Evolutionary conservation across 495 filamentous ascomycete species (phyloP).

Genomic region (Glarea lozoyensis): DNA sequence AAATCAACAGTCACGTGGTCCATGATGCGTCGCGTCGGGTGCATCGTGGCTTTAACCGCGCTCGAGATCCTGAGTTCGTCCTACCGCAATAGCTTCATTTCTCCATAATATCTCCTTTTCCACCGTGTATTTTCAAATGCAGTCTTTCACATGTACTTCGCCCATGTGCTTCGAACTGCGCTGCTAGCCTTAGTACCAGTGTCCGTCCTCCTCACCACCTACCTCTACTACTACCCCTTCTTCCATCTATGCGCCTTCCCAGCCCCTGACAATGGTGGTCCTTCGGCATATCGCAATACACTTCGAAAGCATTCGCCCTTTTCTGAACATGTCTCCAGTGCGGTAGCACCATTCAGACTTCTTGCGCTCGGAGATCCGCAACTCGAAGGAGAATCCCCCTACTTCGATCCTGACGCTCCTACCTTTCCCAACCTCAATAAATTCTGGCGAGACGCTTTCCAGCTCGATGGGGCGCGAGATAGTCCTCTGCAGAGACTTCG

Average conservation of each 20-base stretch:
- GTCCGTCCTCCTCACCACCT: constrained; percentile 56
- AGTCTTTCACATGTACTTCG: constrained; percentile 41
- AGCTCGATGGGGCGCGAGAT: constrained; percentile 26
- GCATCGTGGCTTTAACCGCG: too few relatives aligned
- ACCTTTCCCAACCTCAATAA: constrained; percentile 47
- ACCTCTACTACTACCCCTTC: constrained; percentile 84
- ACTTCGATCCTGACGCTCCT: constrained; percentile 51
- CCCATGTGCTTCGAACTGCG: constrained; percentile 48
- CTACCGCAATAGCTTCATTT: not conserved
- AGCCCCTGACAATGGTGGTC: constrained; percentile 29
- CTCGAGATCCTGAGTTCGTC: too few relatives aligned
- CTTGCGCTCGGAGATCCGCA: constrained; percentile 91
- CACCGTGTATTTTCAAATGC: constrained; percentile 15
- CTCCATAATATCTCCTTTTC: not conserved
- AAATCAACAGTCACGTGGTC: too few relatives aligned
- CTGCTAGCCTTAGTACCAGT: constrained; percentile 61
- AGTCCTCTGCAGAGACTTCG: constrained; percentile 20
- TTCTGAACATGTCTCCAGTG: constrained; percentile 24
- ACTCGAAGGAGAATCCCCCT: constrained; percentile 84
- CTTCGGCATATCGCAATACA: constrained; percentile 36
- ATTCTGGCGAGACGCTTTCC: constrained; percentile 41
- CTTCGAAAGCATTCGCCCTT: constrained; percentile 12
- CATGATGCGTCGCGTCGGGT: too few relatives aligned
- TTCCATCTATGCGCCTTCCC: constrained; percentile 77
- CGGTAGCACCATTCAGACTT: constrained; percentile 70